These are phyloP conservation scores for Bonia amplexicaulis DNA, from an alignment of 176 grass and related monocot species.

Conservation along the genomic window DNA sequence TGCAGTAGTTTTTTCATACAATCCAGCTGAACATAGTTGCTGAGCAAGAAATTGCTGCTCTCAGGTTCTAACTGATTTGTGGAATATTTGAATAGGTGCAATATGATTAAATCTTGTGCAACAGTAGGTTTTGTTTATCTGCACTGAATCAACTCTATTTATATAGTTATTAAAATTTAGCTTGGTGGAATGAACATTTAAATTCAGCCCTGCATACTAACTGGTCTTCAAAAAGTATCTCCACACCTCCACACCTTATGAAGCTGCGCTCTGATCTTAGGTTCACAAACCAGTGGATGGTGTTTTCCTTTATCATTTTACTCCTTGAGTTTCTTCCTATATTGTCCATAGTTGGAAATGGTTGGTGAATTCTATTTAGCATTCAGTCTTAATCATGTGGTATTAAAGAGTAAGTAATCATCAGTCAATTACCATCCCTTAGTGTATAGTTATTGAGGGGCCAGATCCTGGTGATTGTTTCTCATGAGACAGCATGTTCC, in stretches of 20 bases:
- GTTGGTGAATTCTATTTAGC: background rate
- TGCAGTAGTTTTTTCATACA: background rate
- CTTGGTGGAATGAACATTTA: background rate
- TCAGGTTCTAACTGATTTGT: background rate
- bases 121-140: background rate
- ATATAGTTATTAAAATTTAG: background rate
- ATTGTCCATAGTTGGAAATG: background rate
- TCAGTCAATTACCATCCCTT: background rate
- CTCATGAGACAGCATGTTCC: background rate
- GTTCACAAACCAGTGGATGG: background rate
- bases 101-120: background rate
- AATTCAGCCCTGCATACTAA: background rate
- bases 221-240: background rate
- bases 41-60: background rate
- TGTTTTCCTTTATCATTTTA: background rate
- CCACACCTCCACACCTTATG: background rate
- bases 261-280: background rate
- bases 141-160: background rate
- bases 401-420: background rate
- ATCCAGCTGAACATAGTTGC: background rate
- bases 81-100: background rate
- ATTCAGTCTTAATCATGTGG: background rate
- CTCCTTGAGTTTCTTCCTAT: constrained; percentile 12
- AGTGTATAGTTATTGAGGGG: background rate
- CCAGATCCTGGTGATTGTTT: background rate